Evolutionary conservation across 768 basidiomycete species (phyloP), one percentile per base, ranked within the genome.

Genomic region (Rhodosporidiobolus sp.): DNA sequence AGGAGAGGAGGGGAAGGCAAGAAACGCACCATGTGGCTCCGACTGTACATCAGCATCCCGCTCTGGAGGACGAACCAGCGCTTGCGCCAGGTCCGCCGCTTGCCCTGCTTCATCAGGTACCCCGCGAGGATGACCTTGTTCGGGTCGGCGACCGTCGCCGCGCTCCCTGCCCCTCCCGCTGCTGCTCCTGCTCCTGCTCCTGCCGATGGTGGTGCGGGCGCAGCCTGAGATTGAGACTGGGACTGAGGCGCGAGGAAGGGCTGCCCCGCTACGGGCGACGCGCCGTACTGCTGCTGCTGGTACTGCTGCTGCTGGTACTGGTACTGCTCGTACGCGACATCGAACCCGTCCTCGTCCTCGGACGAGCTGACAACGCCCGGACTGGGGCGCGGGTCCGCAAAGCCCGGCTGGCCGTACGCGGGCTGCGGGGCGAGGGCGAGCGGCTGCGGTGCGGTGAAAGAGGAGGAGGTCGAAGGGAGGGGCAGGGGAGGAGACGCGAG

Each of bases 31-130:
- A 98, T 98, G 83, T 99, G 96, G 80, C 90, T 94, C 60, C 88
- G 88, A 17, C 88, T 89, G 83, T 99, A 99, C 48, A 92, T 83
- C 64, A 99, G 82, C 79, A 88, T 90, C 78, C 93, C 91, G 50
- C 88, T 88, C 50, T 89, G 92, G n/a, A 99, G 83, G 49, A 91
- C 88, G 78, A 99, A 98, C 95, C 94, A 98, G 38, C 96, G 84
- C 82, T 99, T 98, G 67, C 93, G 86, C 96, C 96, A 99, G 76
- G 88, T 91, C 77, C 90, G 89, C 79, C 95, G 87, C 76, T 94
- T 92, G 35, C 92, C 94, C 81, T 92, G 94, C 79, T 98, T 98
- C 90, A 94, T 93, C 72, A 99, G 84, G 81, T 98, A 99, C 3
- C 94, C 93, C 28, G 88, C 87, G 8, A 95, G 80, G 50, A 99